A percentile compares a stretch with the other conserved stretches of the same genome.
Conservation (phyloP, 176 grass and related monocot species). For the Carex littledalei region DNA sequence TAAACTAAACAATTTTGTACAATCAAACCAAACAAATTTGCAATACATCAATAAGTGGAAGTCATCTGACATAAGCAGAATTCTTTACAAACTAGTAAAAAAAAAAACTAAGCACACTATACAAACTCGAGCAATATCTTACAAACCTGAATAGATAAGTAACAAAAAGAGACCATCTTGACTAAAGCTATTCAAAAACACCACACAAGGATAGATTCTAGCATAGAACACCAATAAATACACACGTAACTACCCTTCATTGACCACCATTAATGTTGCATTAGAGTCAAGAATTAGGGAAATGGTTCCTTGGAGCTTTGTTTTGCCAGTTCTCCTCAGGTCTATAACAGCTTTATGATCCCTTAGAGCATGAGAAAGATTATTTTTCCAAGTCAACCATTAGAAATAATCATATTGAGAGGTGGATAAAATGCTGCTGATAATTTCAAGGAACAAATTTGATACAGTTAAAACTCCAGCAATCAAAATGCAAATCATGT, state of each 20-base stretch:
- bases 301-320: not conserved
- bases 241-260: not conserved
- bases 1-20: not conserved
- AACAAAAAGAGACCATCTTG: not conserved
- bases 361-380: not conserved
- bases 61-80: not conserved
- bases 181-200: not conserved
- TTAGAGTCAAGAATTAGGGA: not conserved
- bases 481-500: constrained; percentile 1
- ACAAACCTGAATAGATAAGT: not conserved
- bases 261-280: not conserved
- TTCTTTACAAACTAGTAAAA: not conserved
- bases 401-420: not conserved
- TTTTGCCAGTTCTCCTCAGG: not conserved
- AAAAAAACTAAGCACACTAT: constrained; percentile 15
- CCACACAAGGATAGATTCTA: not conserved
- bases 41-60: not conserved
- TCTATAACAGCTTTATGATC: not conserved
- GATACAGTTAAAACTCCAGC: not conserved
- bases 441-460: not conserved
- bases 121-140: not conserved
- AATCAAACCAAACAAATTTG: not conserved
- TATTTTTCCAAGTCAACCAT: not conserved
- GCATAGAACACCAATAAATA: not conserved
- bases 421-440: not conserved